phyloP scores from a whole-genome alignment of 2,329 filamentous ascomycete genomes.

The Penicillium sp. region DNA sequence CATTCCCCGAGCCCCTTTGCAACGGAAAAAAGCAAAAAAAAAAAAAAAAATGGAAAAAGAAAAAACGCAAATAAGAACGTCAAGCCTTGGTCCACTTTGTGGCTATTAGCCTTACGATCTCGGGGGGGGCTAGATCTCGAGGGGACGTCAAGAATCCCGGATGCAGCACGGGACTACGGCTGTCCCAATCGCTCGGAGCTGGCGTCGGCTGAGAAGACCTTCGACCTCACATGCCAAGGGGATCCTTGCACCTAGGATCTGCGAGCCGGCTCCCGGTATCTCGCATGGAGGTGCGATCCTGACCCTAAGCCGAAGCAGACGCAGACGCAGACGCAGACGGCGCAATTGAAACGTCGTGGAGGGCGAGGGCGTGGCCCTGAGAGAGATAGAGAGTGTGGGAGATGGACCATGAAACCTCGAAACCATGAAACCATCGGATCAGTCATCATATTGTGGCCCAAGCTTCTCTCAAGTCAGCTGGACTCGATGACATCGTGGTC shows the following conservation, averaged over 20 bases:
- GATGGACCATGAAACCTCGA: no score
- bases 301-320: no score
- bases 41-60: neutral
- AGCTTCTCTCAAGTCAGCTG: slow-evolving; percentile 26
- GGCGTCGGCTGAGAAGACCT: slow-evolving; percentile 21
- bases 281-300: slow-evolving; percentile 12
- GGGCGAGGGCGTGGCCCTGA: no score
- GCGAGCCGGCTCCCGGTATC: slow-evolving; percentile 9
- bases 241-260: slow-evolving; percentile 17
- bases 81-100: neutral
- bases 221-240: slow-evolving; percentile 20
- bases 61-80: neutral
- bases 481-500: slow-evolving; percentile 24
- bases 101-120: neutral
- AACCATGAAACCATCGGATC: neutral
- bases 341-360: no score
- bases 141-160: neutral
- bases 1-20: slow-evolving; percentile 6
- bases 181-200: slow-evolving; percentile 21
- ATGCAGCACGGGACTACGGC: slow-evolving; percentile 7
- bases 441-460: slow-evolving; percentile 11
- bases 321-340: no score
- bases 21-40: slow-evolving; percentile 5
- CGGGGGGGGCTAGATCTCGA: neutral
- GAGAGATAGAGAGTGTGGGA: no score